These are phyloP conservation scores for Nemania sp. DNA, from an alignment of 2,329 filamentous ascomycete genomes.

Conservation along the genomic window DNA sequence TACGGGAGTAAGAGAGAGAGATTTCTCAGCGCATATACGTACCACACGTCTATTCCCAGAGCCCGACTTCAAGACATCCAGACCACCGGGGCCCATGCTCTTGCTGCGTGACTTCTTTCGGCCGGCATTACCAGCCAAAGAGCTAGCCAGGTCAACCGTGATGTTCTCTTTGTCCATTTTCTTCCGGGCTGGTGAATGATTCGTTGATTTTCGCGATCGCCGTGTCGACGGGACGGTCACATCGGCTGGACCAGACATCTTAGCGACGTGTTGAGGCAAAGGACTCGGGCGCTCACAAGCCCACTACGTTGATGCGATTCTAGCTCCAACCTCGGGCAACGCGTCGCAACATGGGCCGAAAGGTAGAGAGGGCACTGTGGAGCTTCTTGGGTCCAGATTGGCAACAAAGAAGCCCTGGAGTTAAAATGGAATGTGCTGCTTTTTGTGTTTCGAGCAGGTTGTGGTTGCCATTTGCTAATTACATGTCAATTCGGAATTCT, in stretches of 20 bases:
- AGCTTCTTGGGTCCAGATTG: background rate
- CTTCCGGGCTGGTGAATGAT: constrained; percentile 57
- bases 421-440: background rate
- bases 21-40: constrained; percentile 38
- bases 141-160: constrained; percentile 65
- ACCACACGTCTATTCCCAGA: constrained; percentile 81
- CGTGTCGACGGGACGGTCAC: constrained; percentile 59
- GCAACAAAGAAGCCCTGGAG: background rate
- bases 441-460: constrained; percentile 2
- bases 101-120: constrained; percentile 84
- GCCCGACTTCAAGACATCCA: constrained; percentile 77
- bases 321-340: no score
- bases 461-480: no score
- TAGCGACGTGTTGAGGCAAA: constrained; percentile 16
- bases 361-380: background rate
- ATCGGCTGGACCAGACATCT: constrained; percentile 48
- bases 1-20: background rate
- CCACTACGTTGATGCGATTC: constrained; percentile 8
- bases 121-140: constrained; percentile 49
- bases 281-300: background rate
- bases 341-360: constrained; percentile 20
- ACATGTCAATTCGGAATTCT: background rate
- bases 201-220: constrained; percentile 72
- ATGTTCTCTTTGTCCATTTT: constrained; percentile 76
- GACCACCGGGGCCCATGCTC: constrained; percentile 88